phyloP scores from a whole-genome alignment of 2,329 filamentous ascomycete species.

The Phyllosticta citrichinensis region DNA sequence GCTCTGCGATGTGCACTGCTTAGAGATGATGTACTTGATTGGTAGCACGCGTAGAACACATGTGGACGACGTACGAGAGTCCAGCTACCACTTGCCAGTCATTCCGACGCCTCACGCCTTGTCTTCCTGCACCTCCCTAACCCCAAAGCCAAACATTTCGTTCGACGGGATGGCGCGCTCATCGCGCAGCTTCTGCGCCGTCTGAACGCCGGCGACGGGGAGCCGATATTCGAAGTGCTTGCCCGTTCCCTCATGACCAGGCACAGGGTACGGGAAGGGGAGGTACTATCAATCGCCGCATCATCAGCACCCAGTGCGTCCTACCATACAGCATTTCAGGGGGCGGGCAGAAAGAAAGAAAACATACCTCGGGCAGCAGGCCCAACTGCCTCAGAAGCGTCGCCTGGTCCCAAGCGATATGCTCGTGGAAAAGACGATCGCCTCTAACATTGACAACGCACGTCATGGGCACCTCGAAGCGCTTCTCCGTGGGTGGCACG shows the following conservation, averaged over 20 bases:
- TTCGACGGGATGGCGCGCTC: constrained; percentile 45
- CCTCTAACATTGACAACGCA: constrained; percentile 58
- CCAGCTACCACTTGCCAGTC: too few species aligned
- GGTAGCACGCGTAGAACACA: too few species aligned
- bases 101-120: too few species aligned
- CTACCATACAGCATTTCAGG: too few species aligned
- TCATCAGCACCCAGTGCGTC: too few species aligned
- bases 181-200: constrained; percentile 41
- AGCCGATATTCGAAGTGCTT: constrained; percentile 48
- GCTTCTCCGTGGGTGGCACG: constrained; percentile 22
- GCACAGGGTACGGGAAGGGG: constrained; percentile 48
- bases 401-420: constrained; percentile 61
- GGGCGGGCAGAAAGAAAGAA: background rate
- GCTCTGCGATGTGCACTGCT: too few species aligned
- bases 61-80: too few species aligned
- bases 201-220: constrained; percentile 50
- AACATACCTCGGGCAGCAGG: constrained; percentile 43
- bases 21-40: too few species aligned
- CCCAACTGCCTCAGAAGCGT: constrained; percentile 53
- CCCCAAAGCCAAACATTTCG: constrained; percentile 40
- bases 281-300: constrained; percentile 35
- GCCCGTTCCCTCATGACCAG: constrained; percentile 22
- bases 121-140: constrained; percentile 16
- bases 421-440: constrained; percentile 59
- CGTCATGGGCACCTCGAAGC: constrained; percentile 49